Evolutionary conservation across 164 flowering plant species (phyloP), one percentile per base, ranked within the genome.

Genomic region (Macadamia tetraphylla): DNA sequence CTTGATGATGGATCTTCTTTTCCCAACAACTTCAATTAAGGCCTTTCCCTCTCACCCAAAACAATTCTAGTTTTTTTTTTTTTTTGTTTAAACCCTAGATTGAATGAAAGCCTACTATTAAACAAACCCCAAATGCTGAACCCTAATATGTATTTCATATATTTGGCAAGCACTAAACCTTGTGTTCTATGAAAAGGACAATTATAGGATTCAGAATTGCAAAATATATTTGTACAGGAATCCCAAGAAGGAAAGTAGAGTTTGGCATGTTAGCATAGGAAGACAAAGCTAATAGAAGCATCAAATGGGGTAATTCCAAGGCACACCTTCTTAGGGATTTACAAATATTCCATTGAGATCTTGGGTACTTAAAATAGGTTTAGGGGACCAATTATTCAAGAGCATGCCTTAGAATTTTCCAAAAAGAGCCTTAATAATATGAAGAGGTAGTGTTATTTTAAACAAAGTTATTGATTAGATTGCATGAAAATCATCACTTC

Each of bases 181-280:
- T 35, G 5, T 35, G 5, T 35, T 35, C 40, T 35, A 35, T 35
- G 40, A 35, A 35, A 23, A 35, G 40, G 40, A 35, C 40, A 35
- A 35, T 35, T 35, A 35, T 35, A 35, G 5, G 40, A 35, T 35
- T 2, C 40, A 35, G 3, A 35, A 35, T 2, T 35, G 40, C 40
- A 18, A 53, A 57, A 23, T 63, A 32, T 58, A 71, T 49, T 58
- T 63, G 75, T 72, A 73, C 76, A 76, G 79, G 89, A 83, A 87
- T 86, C 87, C 86, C 87, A 79, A 83, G 86, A 79, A 84, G 71
- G 85, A 71, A 78, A 79, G 60, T 71, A 72, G 77, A 74, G 75
- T 82, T 84, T 80, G 84, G 82, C 86, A 82, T 83, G 86, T 84
- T 85, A 83, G 79, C 73, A 84, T 81, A 83, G 86, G 81, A 72